Base-by-base conservation (phyloP, 768 basidiomycete genomes). In the Lentinula raphanica region DNA sequence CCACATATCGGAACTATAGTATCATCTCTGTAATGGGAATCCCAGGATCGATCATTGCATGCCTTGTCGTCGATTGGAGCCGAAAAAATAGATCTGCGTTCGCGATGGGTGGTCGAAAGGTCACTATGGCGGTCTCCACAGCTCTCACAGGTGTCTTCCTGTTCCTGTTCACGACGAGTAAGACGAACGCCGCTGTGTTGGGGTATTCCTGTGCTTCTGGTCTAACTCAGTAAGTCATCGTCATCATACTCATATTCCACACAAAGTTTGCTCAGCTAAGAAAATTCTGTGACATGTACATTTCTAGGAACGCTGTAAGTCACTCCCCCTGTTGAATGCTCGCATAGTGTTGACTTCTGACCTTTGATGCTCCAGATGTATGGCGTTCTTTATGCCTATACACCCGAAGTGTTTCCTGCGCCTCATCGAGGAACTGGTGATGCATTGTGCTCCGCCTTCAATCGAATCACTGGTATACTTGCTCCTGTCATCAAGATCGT, bases 391-490 rank as follows among this genome's bases (percentile, higher is more conserved):
- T 80, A 79, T 44, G 53, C 75, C 71, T 38, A 78, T 58, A 79
- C 79, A 2, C 81, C 82, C 19, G 80, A 83, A 63, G 58, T 83
- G 19, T 82, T 83, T 69, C 81, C 82, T 13, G 79, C 82, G 3
- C 77, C 71, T 58, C 74, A 78, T 49, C 71, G 79, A 56, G 83
- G 83, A 11, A 84, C 83, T 1, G 83, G 83, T 23, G 81, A 79
- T 42, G 81, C 79, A 11, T 69, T 85, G 32, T 79, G 79, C 23
- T 72, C 81, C 2, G 72, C 74, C 13, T 76, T 80, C 13, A 83
- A 80, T 64, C 75, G 84, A 17, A 64, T 87, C 39, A 84, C 83
- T 56, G 85, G 85, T 23, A 75, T 87, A 62, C 82, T 84, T 75
- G 79, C 76, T 50, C 59, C 76, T 1, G 65, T 66, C 23, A 66